phyloP scores from a whole-genome alignment of 1,284 basidiomycete species.

The Anthracocystis walkeri region DNA sequence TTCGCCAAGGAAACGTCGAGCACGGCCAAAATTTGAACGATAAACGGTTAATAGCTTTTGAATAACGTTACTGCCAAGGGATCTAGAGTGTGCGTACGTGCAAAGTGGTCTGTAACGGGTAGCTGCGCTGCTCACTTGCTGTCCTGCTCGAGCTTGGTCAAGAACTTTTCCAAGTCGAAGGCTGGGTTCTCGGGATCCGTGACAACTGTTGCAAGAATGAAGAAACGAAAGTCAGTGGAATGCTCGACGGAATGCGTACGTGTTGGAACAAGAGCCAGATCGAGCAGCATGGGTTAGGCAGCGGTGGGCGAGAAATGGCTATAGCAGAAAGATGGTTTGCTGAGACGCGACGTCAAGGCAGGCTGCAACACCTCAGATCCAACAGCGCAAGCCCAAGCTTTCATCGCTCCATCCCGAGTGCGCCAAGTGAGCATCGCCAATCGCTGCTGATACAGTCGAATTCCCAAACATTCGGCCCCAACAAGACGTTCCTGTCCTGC shows the following conservation, averaged over 20 bases:
- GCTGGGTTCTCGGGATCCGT: conserved; percentile 93
- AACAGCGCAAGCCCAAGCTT: too few relatives aligned
- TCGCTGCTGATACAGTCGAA: background rate
- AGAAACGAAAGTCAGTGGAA: conserved; percentile 16
- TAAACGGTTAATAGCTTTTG: conserved; percentile 9
- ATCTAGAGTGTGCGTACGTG: conserved; percentile 22
- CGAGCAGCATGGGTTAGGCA: background rate
- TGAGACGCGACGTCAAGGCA: too few relatives aligned
- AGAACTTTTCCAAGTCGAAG: conserved; percentile 94
- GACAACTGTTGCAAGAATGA: conserved; percentile 65
- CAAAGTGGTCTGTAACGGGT: background rate
- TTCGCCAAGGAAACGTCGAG: too few relatives aligned
- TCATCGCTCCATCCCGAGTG: too few relatives aligned
- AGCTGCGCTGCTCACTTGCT: conserved; percentile 24
- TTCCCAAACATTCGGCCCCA: background rate
- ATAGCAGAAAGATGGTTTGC: too few relatives aligned
- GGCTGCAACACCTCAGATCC: too few relatives aligned
- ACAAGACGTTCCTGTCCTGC: background rate
- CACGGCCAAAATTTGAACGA: too few relatives aligned
- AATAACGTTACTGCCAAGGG: conserved; percentile 19
- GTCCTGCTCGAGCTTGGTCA: conserved; percentile 70
- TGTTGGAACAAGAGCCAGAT: background rate
- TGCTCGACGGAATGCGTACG: background rate
- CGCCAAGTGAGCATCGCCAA: background rate
- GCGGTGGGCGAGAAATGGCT: background rate